Evolutionary conservation across 164 flowering plant genomes (phyloP), one percentile per base, ranked within the genome.

Genomic region (Magnolia officinalis): DNA sequence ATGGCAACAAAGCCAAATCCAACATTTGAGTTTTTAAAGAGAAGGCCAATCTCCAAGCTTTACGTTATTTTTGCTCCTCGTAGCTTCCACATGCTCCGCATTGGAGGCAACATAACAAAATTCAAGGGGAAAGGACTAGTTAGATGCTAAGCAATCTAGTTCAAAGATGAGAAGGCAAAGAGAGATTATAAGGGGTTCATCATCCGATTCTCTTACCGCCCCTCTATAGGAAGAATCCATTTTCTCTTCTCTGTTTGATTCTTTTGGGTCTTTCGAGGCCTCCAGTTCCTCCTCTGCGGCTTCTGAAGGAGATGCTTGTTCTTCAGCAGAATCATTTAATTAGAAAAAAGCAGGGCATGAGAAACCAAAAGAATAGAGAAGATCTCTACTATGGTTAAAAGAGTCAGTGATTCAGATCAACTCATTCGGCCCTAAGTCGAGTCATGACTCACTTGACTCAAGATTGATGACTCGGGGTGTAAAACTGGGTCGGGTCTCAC

Each of bases 41-140:
- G 24, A n/a, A 49, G 8, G 8, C 18, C 2, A 23, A 1, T 11
- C n/a, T 2, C 19, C 13, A 37, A 72, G 21, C 19, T 24, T 26
- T 29, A 61, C 8, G 67, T 4, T 5, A 9, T 18, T 19, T 73
- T 73, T 29, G 51, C 8, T 10, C 72, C 86, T 72, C 87, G 88
- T 20, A 72, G 82, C 84, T 82, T 86, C 95, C 97, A 90, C 75
- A 65, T 67, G 72, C 86, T 80, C 97, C 90, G 93, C 90, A 84
- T 70, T 70, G 14, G 37, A 63, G 66, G 31, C 51, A 65, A 14
- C 2, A 65, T 65, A 61, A 63, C 50, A 73, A 67, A 75, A 52
- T 68, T 50, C 31, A 72, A 24, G 55, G 26, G 14, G 4, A 16
- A 29, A 2, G 55, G 20, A 26, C 10, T 1, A 21, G 8, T 49